These are phyloP conservation scores for Elaeagnus macrophylla DNA, from an alignment of 306 rosid genomes.

Conservation along the genomic window DNA sequence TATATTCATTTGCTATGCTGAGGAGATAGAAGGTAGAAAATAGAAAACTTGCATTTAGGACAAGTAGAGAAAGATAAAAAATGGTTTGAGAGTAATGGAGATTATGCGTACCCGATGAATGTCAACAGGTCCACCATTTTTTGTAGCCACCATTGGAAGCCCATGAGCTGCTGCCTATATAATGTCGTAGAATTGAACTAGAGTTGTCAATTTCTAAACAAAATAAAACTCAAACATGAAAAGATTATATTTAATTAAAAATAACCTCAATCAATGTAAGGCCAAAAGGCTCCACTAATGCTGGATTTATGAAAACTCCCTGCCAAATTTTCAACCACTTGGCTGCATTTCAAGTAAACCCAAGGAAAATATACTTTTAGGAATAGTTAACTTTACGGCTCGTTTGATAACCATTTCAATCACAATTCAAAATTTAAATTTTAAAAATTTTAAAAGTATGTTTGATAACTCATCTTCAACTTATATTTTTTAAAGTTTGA, in stretches of 20 bases:
- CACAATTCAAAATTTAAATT: too few relatives aligned
- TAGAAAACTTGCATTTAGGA: slow-evolving; percentile 4
- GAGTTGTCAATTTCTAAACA: not conserved
- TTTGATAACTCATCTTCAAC: too few relatives aligned
- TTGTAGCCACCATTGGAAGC: slow-evolving; percentile 89
- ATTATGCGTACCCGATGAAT: slow-evolving; percentile 52
- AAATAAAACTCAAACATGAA: slow-evolving; percentile 12
- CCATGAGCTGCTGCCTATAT: slow-evolving; percentile 90
- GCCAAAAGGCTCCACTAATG: slow-evolving; percentile 88
- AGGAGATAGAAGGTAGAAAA: not conserved
- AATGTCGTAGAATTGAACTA: slow-evolving; percentile 8
- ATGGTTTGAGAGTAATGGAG: slow-evolving; percentile 1
- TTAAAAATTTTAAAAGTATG: too few relatives aligned
- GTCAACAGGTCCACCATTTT: slow-evolving; percentile 93
- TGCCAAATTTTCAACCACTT: slow-evolving; percentile 29
- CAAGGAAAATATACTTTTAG: not conserved
- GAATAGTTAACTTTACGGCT: not conserved
- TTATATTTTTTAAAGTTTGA: too few relatives aligned
- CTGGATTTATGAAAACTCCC: slow-evolving; percentile 97
- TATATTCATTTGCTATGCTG: not conserved
- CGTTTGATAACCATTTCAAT: too few relatives aligned
- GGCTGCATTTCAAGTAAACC: slow-evolving; percentile 13
- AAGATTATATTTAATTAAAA: slow-evolving; percentile 12
- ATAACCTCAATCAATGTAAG: slow-evolving; percentile 87
- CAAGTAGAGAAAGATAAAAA: not conserved